These are phyloP conservation scores for Magnusiomyces fungicola DNA, from an alignment of 1,139 yeast genomes.

Conservation along the genomic window DNA sequence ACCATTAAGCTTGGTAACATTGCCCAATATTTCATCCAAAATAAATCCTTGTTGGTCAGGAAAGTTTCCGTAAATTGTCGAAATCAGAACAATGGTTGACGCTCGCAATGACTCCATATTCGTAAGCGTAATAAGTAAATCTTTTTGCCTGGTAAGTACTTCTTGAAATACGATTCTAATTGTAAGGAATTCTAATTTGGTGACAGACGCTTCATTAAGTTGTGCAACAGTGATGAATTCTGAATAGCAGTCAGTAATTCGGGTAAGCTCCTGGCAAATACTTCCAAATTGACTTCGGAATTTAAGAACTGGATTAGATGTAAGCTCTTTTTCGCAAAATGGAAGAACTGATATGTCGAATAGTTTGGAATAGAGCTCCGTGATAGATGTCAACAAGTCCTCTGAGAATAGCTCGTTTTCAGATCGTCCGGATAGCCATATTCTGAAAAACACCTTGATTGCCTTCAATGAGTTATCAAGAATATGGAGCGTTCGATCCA, in stretches of 20 bases:
- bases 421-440: conserved; percentile 36
- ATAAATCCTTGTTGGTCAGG: conserved; percentile 51
- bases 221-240: conserved; percentile 20
- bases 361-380: conserved; percentile 36
- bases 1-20: conserved; percentile 43
- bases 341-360: conserved; percentile 36
- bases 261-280: conserved; percentile 17
- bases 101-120: conserved; percentile 34
- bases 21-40: conserved; percentile 50
- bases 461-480: conserved; percentile 34
- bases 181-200: conserved; percentile 46
- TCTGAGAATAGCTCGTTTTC: conserved; percentile 44
- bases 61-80: conserved; percentile 18
- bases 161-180: conserved; percentile 35
- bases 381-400: conserved; percentile 36
- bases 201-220: conserved; percentile 42
- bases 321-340: conserved; percentile 8
- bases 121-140: conserved; percentile 27
- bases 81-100: conserved; percentile 36
- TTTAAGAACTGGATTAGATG: conserved; percentile 8
- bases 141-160: conserved; percentile 24
- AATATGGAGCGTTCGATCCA: conserved; percentile 6
- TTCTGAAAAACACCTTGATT: conserved; percentile 36
- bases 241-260: conserved; percentile 18
- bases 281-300: conserved; percentile 17